Evolutionary conservation across 352 stramenopile genomes (phyloP).

Genomic region (Pythium biforme): DNA sequence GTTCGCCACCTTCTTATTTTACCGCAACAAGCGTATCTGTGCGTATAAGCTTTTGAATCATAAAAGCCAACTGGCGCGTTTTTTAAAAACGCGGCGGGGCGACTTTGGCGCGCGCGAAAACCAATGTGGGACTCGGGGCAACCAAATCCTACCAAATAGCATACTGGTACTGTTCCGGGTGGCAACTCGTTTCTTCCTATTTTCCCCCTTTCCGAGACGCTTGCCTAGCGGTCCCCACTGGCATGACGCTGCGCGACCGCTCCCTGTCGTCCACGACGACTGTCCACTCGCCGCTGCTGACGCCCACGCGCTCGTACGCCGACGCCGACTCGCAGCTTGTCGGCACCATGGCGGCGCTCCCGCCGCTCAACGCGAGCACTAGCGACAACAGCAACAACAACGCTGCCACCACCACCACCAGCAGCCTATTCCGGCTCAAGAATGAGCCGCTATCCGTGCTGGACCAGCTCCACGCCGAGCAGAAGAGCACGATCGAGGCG

Average conservation of each 20-base stretch:
- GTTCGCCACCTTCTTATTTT: not conserved
- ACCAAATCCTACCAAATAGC: slow-evolving; percentile 11
- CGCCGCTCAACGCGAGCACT: slow-evolving; percentile 4
- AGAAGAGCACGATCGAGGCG: slow-evolving; percentile 83
- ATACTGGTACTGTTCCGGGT: no score
- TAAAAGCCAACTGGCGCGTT: slow-evolving; percentile 6
- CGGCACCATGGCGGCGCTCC: slow-evolving; percentile 4
- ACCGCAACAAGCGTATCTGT: slow-evolving; percentile 3
- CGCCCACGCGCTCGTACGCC: slow-evolving; percentile 6
- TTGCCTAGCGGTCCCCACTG: no score
- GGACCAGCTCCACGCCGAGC: slow-evolving; percentile 75
- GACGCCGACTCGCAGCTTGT: not conserved
- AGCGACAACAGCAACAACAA: no score
- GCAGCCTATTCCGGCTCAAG: not conserved
- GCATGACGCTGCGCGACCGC: slow-evolving; percentile 16
- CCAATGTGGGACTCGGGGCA: slow-evolving; percentile 13
- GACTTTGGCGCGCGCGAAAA: slow-evolving; percentile 7
- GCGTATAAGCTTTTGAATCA: not conserved
- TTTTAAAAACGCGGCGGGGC: slow-evolving; percentile 20
- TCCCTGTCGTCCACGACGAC: slow-evolving; percentile 1
- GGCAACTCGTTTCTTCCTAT: not conserved
- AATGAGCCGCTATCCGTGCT: slow-evolving; percentile 35
- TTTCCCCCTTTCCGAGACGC: slow-evolving; percentile 8
- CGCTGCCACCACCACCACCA: not conserved
- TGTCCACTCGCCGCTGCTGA: slow-evolving; percentile 12